Evolutionary conservation across 2,329 filamentous ascomycete species (phyloP).

Genomic region (Coniochaeta sp.): DNA sequence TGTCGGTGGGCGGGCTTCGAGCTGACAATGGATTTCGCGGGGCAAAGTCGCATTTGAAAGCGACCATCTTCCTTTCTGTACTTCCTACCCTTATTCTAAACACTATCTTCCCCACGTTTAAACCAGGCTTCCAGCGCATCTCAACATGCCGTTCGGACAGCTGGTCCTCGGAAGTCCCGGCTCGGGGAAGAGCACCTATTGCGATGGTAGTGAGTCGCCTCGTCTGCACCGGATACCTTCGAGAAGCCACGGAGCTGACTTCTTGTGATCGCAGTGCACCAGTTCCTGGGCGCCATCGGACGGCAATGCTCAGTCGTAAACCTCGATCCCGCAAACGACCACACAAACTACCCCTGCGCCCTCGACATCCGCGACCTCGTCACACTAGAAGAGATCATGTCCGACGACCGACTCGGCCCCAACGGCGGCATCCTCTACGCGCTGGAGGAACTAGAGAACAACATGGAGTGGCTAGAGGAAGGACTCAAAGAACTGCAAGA

Average conservation of each 20-base stretch:
- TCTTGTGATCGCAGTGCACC: slow-evolving; percentile 60
- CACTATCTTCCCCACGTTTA: background rate
- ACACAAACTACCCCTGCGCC: slow-evolving; percentile 79
- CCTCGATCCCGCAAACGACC: slow-evolving; percentile 93
- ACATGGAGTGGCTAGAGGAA: slow-evolving; percentile 85
- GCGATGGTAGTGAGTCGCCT: slow-evolving; percentile 74
- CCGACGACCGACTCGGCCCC: slow-evolving; percentile 79
- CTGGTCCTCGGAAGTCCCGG: slow-evolving; percentile 92
- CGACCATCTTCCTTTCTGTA: too few relatives aligned
- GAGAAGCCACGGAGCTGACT: background rate
- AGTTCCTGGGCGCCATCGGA: slow-evolving; percentile 94
- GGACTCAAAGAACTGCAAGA: slow-evolving; percentile 74
- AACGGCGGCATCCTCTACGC: slow-evolving; percentile 93
- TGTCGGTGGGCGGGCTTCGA: slow-evolving; percentile 4
- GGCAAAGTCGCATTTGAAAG: slow-evolving; percentile 5
- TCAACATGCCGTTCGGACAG: slow-evolving; percentile 59
- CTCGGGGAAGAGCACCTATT: slow-evolving; percentile 94
- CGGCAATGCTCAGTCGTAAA: slow-evolving; percentile 94
- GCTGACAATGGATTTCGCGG: slow-evolving; percentile 6
- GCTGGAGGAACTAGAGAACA: slow-evolving; percentile 89
- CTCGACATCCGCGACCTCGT: slow-evolving; percentile 86
- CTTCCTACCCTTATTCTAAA: too few relatives aligned
- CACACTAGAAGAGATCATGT: slow-evolving; percentile 92
- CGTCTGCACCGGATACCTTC: too few relatives aligned
- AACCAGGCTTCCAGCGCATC: background rate